Evolutionary conservation across 805 yeast species (phyloP), one percentile per base, ranked within the genome.

Genomic region (Saccharomycopsis fodiens): DNA sequence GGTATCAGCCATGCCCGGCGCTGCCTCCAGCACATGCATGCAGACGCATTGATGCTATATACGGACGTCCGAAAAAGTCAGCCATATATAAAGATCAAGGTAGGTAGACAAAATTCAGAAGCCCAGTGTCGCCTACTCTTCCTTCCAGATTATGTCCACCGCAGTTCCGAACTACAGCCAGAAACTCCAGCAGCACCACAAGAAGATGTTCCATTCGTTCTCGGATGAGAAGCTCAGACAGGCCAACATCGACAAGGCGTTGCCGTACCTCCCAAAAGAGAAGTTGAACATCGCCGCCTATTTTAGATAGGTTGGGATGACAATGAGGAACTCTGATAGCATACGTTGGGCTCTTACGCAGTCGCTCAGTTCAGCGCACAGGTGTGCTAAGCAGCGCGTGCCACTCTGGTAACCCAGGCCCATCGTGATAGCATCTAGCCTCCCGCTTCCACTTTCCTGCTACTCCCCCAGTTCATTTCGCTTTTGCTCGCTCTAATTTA

Each of bases 101-200:
- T n/a, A n/a, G n/a, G n/a, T n/a, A n/a, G n/a, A n/a, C n/a, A n/a
- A n/a, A n/a, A n/a, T n/a, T n/a, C n/a, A n/a, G n/a, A n/a, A n/a
- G n/a, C n/a, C n/a, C n/a, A n/a, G n/a, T n/a, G n/a, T n/a, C n/a
- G n/a, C n/a, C n/a, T n/a, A n/a, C n/a, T n/a, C 41, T 23, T 15
- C 39, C 4, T 16, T 16, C 21, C 5, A 4, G 6, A n/a, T 23
- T 17, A 36, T 23, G 17, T 25, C n/a, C 7, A 25, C 6, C 29
- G 10, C 6, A 25, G 10, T 10, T 25, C 29, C 29, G 10, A 25
- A 16, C 27, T 43, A 43, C 42, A 36, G 38, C 36, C 35, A 37
- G 23, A 35, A 43, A n/a, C 39, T 43, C 17, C 37, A 37, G 36
- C 34, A 43, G 25, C 46, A 43, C 27, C 46, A 43, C 22, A 22